Evolutionary conservation across 2,329 filamentous ascomycete genomes (phyloP).

Genomic region (Lasiodiplodia citricola): DNA sequence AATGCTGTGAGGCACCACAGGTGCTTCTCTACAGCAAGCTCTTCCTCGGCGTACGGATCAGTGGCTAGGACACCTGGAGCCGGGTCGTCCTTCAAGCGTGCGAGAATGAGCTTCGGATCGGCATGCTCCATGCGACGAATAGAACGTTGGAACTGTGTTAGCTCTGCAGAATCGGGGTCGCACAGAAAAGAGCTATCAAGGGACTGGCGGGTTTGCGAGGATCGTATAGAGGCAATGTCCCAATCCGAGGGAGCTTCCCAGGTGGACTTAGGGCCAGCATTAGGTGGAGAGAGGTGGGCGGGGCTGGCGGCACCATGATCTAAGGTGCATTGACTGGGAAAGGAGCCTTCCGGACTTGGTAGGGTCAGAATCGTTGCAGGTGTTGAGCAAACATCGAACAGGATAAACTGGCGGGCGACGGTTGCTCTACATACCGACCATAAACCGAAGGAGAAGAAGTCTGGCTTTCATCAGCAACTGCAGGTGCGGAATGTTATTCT

Average conservation of each 20-base stretch:
- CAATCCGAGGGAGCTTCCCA: slow-evolving; percentile 42
- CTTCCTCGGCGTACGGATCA: slow-evolving; percentile 49
- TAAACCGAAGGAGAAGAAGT: slow-evolving; percentile 10
- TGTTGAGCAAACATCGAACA: not conserved
- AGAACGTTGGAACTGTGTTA: slow-evolving; percentile 57
- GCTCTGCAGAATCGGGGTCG: slow-evolving; percentile 29
- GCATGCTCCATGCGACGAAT: slow-evolving; percentile 62
- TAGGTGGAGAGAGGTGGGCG: not conserved
- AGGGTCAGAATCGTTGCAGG: not conserved
- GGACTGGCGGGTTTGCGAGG: slow-evolving; percentile 26
- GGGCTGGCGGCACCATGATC: slow-evolving; percentile 2
- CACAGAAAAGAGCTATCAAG: slow-evolving; percentile 20
- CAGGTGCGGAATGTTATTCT: not conserved
- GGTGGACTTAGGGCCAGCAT: not conserved
- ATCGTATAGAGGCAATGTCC: slow-evolving; percentile 36
- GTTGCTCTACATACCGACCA: slow-evolving; percentile 16
- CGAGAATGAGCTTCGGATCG: slow-evolving; percentile 58
- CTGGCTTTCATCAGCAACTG: slow-evolving; percentile 14
- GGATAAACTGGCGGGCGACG: not conserved
- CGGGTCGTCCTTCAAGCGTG: slow-evolving; percentile 58
- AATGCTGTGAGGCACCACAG: slow-evolving; percentile 67
- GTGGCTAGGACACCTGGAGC: slow-evolving; percentile 41
- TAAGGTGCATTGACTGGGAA: not conserved
- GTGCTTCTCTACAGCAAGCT: slow-evolving; percentile 61
- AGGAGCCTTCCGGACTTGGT: slow-evolving; percentile 17